Conservation (phyloP, 345 rosid species). For the Triadica sebifera region DNA sequence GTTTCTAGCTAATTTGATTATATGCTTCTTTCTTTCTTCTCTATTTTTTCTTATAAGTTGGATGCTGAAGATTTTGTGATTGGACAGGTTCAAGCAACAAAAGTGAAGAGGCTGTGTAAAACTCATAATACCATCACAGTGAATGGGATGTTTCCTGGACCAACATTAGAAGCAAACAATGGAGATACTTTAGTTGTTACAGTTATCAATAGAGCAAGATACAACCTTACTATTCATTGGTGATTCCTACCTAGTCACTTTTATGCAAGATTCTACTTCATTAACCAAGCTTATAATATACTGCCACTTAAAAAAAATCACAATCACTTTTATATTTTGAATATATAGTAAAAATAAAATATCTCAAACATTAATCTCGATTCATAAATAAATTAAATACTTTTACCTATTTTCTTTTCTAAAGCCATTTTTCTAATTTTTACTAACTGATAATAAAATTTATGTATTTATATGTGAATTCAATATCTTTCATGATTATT, state of each 20-base stretch:
- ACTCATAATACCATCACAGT: constrained; percentile 76
- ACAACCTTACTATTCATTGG: constrained; percentile 91
- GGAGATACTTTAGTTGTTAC: constrained; percentile 73
- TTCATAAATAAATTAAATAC: no score
- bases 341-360: no score
- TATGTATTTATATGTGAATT: background rate
- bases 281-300: no score
- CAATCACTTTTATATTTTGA: no score
- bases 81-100: constrained; percentile 68
- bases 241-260: constrained; percentile 15
- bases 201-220: constrained; percentile 61
- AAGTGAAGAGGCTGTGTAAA: constrained; percentile 93
- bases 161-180: constrained; percentile 65
- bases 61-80: background rate
- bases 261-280: no score
- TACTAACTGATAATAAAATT: background rate
- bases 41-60: background rate
- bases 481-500: no score
- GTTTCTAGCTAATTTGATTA: background rate
- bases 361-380: no score
- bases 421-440: no score
- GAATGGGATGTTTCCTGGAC: constrained; percentile 93
- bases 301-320: no score
- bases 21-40: background rate
- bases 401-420: no score